Percentiles rank a stretch among this genome's conserved stretches.
phyloP scores from a whole-genome alignment of 164 flowering plant species.

The Protea cynaroides region DNA sequence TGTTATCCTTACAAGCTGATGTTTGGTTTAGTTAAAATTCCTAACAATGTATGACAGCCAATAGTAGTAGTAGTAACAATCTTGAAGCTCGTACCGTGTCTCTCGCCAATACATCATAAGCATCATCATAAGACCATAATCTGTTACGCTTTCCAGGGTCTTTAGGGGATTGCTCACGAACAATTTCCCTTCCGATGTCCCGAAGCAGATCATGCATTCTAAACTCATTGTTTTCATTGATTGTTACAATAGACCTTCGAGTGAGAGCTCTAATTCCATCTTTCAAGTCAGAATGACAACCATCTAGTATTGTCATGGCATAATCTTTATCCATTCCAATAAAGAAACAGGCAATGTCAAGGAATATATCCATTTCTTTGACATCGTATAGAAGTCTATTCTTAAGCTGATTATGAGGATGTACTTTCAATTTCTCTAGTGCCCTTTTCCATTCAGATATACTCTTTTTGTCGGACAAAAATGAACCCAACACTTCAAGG shows the following conservation, averaged over 20 bases:
- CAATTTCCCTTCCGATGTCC: conserved; percentile 9
- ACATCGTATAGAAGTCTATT: neutral
- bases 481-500: conserved; percentile 4
- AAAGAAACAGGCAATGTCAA: conserved; percentile 3
- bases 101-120: neutral
- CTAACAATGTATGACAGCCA: neutral
- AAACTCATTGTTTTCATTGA: neutral
- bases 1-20: too few species aligned
- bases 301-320: neutral
- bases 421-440: neutral
- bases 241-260: neutral
- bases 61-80: too few species aligned
- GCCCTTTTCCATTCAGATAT: neutral
- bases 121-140: conserved; percentile 9
- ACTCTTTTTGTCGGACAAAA: neutral
- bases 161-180: neutral
- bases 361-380: neutral
- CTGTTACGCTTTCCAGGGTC: conserved; percentile 11
- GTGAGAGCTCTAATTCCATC: neutral
- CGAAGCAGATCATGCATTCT: neutral
- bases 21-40: too few species aligned
- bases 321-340: neutral
- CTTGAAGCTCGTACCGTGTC: neutral
- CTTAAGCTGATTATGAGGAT: neutral
- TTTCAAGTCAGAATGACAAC: neutral